These are phyloP conservation scores for Rosellinia necatrix DNA, from an alignment of 2,329 filamentous ascomycete genomes.

Conservation along the genomic window DNA sequence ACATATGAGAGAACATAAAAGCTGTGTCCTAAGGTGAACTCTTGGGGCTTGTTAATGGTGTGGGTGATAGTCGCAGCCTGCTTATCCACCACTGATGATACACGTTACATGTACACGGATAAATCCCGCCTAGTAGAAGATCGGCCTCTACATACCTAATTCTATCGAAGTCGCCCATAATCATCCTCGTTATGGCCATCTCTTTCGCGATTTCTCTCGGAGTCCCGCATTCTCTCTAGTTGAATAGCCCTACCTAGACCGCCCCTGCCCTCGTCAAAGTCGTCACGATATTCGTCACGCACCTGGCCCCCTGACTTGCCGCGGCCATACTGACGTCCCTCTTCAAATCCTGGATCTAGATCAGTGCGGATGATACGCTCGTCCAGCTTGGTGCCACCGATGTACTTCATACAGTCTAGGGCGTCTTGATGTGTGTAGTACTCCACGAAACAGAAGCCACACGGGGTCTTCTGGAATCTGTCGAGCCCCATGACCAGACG, in stretches of 20 bases:
- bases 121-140: constrained; percentile 6
- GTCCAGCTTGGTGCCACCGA: constrained; percentile 96
- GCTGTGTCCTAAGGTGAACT: constrained; percentile 5
- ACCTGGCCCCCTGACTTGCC: constrained; percentile 97
- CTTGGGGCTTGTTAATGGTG: neutral
- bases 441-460: constrained; percentile 99
- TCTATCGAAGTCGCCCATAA: constrained; percentile 61
- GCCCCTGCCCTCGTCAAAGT: constrained; percentile 93
- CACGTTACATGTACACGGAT: constrained; percentile 7
- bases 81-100: neutral
- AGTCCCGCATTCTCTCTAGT: constrained; percentile 45
- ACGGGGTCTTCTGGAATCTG: constrained; percentile 95
- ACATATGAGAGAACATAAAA: neutral
- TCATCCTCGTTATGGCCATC: constrained; percentile 55
- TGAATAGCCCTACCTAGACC: constrained; percentile 82
- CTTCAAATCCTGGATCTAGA: constrained; percentile 91
- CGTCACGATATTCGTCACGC: constrained; percentile 94
- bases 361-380: constrained; percentile 96
- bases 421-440: constrained; percentile 98
- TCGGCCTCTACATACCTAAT: too few relatives aligned
- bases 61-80: neutral
- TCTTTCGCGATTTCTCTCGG: constrained; percentile 48
- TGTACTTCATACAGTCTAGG: constrained; percentile 97
- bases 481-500: constrained; percentile 97
- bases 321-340: constrained; percentile 93